Conservation (phyloP, 2,329 filamentous ascomycete species). For the Didymellaceae sp. region DNA sequence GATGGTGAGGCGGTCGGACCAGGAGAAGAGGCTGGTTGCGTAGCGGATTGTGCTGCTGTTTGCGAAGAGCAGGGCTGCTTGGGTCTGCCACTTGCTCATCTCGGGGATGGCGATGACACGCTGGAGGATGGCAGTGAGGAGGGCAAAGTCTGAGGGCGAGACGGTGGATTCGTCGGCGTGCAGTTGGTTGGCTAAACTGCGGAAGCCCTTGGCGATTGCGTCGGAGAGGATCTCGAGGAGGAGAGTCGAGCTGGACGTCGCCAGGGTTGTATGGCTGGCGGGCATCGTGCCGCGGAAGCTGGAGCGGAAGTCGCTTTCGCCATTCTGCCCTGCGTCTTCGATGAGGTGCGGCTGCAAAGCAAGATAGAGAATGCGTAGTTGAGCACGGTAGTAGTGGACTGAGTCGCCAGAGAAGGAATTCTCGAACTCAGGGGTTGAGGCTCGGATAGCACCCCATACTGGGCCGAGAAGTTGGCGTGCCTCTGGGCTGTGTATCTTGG, state of each 20-base stretch:
- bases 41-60: constrained; percentile 75
- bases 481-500: constrained; percentile 57
- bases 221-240: constrained; percentile 81
- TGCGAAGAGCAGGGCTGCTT: constrained; percentile 58
- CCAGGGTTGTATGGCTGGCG: constrained; percentile 52
- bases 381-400: constrained; percentile 77
- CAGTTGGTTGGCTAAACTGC: constrained; percentile 77
- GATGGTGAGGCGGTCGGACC: constrained; percentile 82
- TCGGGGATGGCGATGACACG: constrained; percentile 80
- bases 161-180: constrained; percentile 74
- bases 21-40: constrained; percentile 87
- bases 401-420: constrained; percentile 62
- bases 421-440: constrained; percentile 64
- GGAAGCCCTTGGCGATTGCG: constrained; percentile 82
- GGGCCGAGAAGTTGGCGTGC: constrained; percentile 62
- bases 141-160: constrained; percentile 79
- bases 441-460: constrained; percentile 67
- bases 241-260: constrained; percentile 37
- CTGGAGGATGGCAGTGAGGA: constrained; percentile 88
- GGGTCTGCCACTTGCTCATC: constrained; percentile 67
- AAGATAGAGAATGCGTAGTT: constrained; percentile 86
- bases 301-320: constrained; percentile 35
- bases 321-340: constrained; percentile 41
- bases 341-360: constrained; percentile 69
- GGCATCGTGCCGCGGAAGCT: constrained; percentile 47